A percentile compares a stretch with the other conserved stretches of the same genome.
Conservation (phyloP, 805 yeast species). For the Blastobotrys muscicola region DNA sequence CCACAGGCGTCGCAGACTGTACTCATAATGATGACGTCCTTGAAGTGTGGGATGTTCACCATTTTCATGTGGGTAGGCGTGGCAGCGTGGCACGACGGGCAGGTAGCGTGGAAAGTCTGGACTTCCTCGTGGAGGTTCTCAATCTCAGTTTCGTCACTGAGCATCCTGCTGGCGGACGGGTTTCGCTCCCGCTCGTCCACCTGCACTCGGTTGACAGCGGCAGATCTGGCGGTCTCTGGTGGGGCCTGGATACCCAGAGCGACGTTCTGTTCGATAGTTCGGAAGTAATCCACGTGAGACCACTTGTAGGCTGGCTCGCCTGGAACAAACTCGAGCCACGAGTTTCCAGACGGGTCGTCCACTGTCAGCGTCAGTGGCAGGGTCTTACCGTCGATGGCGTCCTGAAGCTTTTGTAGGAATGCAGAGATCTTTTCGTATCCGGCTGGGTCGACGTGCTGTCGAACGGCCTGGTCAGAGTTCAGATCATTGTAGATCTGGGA, state of each 20-base stretch:
- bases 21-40: conserved; percentile 93
- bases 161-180: conserved; percentile 18
- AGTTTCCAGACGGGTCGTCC: conserved; percentile 95
- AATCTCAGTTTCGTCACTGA: conserved; percentile 43
- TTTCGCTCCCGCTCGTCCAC: conserved; percentile 22
- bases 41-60: conserved; percentile 94
- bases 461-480: conserved; percentile 66
- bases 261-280: conserved; percentile 85
- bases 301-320: conserved; percentile 85
- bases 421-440: conserved; percentile 64
- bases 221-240: neutral
- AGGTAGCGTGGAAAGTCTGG: conserved; percentile 84
- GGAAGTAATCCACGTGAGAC: conserved; percentile 70
- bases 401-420: conserved; percentile 49
- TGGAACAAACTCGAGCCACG: conserved; percentile 87
- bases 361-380: conserved; percentile 69
- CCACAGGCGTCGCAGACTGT: conserved; percentile 91
- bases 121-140: conserved; percentile 85
- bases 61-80: conserved; percentile 95
- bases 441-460: conserved; percentile 68
- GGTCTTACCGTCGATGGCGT: conserved; percentile 53
- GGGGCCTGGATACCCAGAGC: conserved; percentile 57
- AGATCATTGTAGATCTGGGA: conserved; percentile 78
- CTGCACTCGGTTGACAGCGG: neutral
- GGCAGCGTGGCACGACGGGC: conserved; percentile 76